Base-by-base conservation (phyloP, 2,329 filamentous ascomycete species). In the Elsinoe australis region DNA sequence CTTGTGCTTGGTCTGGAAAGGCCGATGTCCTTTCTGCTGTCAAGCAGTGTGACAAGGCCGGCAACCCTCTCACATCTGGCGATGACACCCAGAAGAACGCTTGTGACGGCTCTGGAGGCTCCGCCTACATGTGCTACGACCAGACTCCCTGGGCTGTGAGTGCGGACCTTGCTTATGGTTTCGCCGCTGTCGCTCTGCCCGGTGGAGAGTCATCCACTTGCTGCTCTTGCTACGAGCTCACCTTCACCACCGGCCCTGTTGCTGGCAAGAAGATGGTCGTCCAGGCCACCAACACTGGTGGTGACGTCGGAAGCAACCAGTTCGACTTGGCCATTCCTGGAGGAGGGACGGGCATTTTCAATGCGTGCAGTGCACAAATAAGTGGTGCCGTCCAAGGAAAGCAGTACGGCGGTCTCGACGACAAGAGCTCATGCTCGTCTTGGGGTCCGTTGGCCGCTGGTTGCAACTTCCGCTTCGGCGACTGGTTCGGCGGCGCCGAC, bases 221-320 rank as follows among this genome's bases (percentile, higher is more conserved):
- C 66, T 85, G 81, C 59, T 74, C 72, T 42, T 83, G 79, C 63
- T 83, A 81, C 58, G 70, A 76, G 62, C 64, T 81, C 49, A 77
- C 75, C 9, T 79, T 81, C 58, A 79, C 75, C 8, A 72, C 69
- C 33, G 73, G 73, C 4, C 63, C 72, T 4, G 70, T 77, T 15
- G 63, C 67, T 19, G 78, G 78, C 47, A 82, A 82, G 66, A 75
- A 70, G 51, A 78, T 82, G 74, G 68, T 82, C 47, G 72, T 83
- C 12, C 79, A 83, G 59, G 74, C 76, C 6, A 80, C 76, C 26
- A 82, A 82, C 61, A 82, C 78, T 1, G 79, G 78, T 22, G 69
- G 67, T 15, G 78, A 80, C 58, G 64, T 80, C 5, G 68, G 68
- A 33, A 56, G 59, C 24, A 79, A 79, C 58, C 78, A 81, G 53